phyloP scores from a whole-genome alignment of 2,329 filamentous ascomycete genomes.

The Aquanectria penicillioides region DNA sequence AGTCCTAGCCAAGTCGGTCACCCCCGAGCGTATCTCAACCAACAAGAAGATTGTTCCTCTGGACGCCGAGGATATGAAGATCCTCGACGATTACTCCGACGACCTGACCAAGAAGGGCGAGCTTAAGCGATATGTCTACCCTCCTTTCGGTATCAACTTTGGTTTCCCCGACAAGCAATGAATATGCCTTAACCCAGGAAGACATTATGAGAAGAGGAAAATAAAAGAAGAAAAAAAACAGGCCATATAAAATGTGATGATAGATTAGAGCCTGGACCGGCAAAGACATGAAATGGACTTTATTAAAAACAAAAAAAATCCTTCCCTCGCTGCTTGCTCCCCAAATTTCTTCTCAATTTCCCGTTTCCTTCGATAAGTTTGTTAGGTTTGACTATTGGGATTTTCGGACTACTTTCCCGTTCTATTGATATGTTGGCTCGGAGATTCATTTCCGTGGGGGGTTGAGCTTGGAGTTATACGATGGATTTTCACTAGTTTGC shows the following conservation, averaged over 20 bases:
- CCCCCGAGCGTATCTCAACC: slow-evolving; percentile 72
- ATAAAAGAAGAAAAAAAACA: neutral
- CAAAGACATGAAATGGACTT: slow-evolving; percentile 8
- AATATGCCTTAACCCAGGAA: slow-evolving; percentile 26
- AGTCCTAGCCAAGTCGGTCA: slow-evolving; percentile 79
- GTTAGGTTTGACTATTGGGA: neutral
- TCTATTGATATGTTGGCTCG: neutral
- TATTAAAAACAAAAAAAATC: neutral
- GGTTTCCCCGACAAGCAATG: slow-evolving; percentile 75
- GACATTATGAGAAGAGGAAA: slow-evolving; percentile 4
- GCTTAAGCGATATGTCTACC: slow-evolving; percentile 72
- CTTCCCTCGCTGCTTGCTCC: neutral
- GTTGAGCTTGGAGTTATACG: too few relatives aligned
- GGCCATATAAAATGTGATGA: neutral
- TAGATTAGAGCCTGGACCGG: slow-evolving; percentile 14
- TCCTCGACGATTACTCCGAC: slow-evolving; percentile 66
- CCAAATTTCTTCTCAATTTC: neutral
- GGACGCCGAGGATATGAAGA: slow-evolving; percentile 68
- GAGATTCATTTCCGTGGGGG: slow-evolving; percentile 1
- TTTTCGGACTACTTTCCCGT: slow-evolving; percentile 20
- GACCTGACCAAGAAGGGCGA: slow-evolving; percentile 60
- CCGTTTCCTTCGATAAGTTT: neutral
- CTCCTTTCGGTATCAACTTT: slow-evolving; percentile 74
- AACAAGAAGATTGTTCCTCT: slow-evolving; percentile 75
- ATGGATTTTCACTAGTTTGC: too few relatives aligned